Conservation (phyloP, 352 stramenopile genomes). For the Phytophthora kernoviae region DNA sequence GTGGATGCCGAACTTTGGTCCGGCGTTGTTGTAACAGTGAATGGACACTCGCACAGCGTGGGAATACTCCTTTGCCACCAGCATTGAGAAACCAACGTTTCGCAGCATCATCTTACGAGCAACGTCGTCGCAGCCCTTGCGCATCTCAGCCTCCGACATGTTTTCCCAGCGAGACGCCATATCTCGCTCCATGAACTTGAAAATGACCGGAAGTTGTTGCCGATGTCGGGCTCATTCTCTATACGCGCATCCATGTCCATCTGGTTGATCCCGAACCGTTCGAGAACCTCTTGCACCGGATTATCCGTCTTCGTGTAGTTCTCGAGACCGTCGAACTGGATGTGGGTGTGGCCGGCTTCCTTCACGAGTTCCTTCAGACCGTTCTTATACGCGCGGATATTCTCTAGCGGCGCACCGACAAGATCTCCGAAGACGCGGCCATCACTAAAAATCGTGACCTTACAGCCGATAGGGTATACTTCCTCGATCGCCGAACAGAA, state of each 20-base stretch:
- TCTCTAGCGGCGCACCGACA: conserved; percentile 12
- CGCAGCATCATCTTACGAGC: conserved; percentile 28
- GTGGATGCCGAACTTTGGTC: conserved; percentile 24
- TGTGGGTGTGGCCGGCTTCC: conserved; percentile 18
- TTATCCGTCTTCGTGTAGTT: conserved; percentile 27
- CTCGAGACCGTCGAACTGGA: conserved; percentile 24
- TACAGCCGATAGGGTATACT: conserved; percentile 15
- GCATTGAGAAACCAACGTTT: conserved; percentile 22
- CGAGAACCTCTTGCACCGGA: conserved; percentile 19
- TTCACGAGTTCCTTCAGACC: conserved; percentile 19
- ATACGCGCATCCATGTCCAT: conserved; percentile 25
- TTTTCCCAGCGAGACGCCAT: conserved; percentile 12
- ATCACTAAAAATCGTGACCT: conserved; percentile 25
- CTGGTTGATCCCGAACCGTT: conserved; percentile 19
- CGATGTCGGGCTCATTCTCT: conserved; percentile 14
- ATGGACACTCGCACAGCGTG: conserved; percentile 24
- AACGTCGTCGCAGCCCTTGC: conserved; percentile 18
- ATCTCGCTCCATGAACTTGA: conserved; percentile 26
- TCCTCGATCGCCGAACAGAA: conserved; percentile 25
- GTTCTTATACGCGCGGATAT: conserved; percentile 16
- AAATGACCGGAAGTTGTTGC: conserved; percentile 26
- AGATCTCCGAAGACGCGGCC: conserved; percentile 23
- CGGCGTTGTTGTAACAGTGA: conserved; percentile 24
- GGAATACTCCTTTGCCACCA: conserved; percentile 15
- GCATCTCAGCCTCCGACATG: conserved; percentile 17